A percentile compares a stretch with the other conserved stretches of the same genome.
Conservation (phyloP, 2,329 filamentous ascomycete species). For the Thielaviopsis musarum region DNA sequence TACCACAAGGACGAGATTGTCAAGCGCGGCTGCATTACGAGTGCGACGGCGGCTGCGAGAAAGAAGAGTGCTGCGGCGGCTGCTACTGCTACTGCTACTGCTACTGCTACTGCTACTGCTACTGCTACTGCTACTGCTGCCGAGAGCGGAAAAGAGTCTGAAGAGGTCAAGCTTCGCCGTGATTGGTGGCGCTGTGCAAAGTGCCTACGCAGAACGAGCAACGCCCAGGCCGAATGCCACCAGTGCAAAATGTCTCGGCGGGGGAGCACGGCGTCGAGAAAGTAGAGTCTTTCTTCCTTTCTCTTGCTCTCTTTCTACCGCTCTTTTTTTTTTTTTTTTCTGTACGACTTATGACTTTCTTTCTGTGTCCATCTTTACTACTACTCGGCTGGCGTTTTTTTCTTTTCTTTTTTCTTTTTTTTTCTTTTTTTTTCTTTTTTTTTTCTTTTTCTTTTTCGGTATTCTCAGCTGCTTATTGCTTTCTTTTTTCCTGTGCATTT, state of each 20-base stretch:
- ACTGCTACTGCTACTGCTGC: neutral
- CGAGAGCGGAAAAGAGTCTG: slow-evolving; percentile 18
- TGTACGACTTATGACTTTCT: slow-evolving; percentile 1
- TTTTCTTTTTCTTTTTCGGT: neutral
- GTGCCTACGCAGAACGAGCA: slow-evolving; percentile 30
- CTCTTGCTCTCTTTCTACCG: neutral
- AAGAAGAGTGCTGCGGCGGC: neutral
- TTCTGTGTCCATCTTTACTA: neutral
- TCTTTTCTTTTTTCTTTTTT: neutral
- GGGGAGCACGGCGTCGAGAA: slow-evolving; percentile 19
- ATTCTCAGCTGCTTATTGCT: too few relatives aligned
- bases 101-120: slow-evolving; percentile 6
- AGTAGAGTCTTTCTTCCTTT: neutral
- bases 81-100: slow-evolving; percentile 9
- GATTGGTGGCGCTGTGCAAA: slow-evolving; percentile 39
- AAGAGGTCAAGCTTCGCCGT: slow-evolving; percentile 25
- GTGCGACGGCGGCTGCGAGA: neutral
- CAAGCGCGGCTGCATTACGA: slow-evolving; percentile 23
- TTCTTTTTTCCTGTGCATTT: too few relatives aligned
- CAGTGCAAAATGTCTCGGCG: slow-evolving; percentile 35
- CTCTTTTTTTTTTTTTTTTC: too few relatives aligned
- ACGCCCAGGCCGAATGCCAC: slow-evolving; percentile 28
- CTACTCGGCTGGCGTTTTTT: neutral
- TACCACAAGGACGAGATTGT: slow-evolving; percentile 38
- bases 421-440: neutral